phyloP scores from a whole-genome alignment of 345 rosid species.

The Carallia pectinifolia region DNA sequence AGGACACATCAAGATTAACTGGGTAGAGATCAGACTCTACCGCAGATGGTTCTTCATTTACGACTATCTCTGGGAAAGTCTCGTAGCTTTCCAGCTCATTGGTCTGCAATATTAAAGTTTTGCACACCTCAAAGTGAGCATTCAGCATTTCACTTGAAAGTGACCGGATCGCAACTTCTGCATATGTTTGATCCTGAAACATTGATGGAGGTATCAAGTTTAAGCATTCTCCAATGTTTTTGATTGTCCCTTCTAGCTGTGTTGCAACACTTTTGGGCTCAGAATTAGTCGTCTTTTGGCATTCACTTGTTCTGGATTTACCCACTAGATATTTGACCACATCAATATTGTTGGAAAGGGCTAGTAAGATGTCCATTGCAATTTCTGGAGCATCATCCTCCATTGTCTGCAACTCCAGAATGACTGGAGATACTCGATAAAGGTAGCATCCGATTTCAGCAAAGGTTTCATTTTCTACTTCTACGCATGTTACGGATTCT shows the following conservation, averaged over 20 bases:
- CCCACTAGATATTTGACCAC: conserved; percentile 46
- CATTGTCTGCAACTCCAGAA: conserved; percentile 67
- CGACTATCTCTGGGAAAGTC: conserved; percentile 12
- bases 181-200: conserved; percentile 47
- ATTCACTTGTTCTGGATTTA: conserved; percentile 24
- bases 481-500: conserved; percentile 36
- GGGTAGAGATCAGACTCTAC: conserved; percentile 71
- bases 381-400: conserved; percentile 33
- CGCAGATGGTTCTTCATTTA: conserved; percentile 16
- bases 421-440: conserved; percentile 53
- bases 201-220: conserved; percentile 60
- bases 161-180: conserved; percentile 50
- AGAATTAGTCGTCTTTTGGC: conserved; percentile 34
- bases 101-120: conserved; percentile 21
- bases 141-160: conserved; percentile 73
- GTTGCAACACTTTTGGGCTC: conserved; percentile 39
- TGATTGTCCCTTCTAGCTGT: conserved; percentile 46
- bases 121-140: conserved; percentile 31
- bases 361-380: conserved; percentile 44
- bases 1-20: conserved; percentile 37
- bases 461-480: conserved; percentile 43
- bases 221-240: conserved; percentile 57
- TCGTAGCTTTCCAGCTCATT: conserved; percentile 21
- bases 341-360: conserved; percentile 46
- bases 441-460: conserved; percentile 57